Percentiles rank a stretch among this genome's conserved stretches.
Conservation (phyloP, 1,139 yeast genomes). For the Hemisphaericaspora xylanilytica region DNA sequence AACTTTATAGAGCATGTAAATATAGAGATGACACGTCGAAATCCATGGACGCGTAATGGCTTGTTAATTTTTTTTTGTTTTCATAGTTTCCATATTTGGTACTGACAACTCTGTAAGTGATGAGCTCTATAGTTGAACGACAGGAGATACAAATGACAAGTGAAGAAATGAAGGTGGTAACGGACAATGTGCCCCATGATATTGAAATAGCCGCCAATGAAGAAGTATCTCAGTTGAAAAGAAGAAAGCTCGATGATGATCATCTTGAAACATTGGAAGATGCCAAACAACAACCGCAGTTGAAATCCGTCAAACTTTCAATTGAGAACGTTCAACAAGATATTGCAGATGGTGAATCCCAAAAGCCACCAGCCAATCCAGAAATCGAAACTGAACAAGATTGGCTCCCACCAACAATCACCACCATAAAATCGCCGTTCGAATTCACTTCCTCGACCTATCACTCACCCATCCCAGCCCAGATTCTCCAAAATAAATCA, state of each 20-base stretch:
- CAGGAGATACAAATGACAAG: neutral
- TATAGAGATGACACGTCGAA: neutral
- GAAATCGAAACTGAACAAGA: too few relatives aligned
- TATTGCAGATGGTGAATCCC: too few relatives aligned
- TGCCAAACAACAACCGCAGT: neutral
- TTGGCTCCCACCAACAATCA: conserved; percentile 32
- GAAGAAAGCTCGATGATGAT: neutral
- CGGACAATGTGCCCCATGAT: neutral
- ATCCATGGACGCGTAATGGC: neutral
- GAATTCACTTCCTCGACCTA: conserved; percentile 35
- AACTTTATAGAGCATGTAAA: neutral
- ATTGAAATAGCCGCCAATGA: neutral
- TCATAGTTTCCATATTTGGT: too few relatives aligned
- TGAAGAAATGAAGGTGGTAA: neutral
- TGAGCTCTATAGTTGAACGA: too few relatives aligned
- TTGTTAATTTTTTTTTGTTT: neutral
- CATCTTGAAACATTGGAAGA: neutral
- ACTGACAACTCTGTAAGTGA: too few relatives aligned
- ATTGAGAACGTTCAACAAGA: neutral
- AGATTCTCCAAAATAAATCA: conserved; percentile 16
- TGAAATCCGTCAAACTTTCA: neutral
- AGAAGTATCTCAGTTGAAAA: neutral
- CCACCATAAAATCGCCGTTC: conserved; percentile 21
- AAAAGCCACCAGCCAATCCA: neutral
- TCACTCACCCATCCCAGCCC: conserved; percentile 31